Evolutionary conservation across 345 rosid genomes (phyloP).

Genomic region (Draba incana): DNA sequence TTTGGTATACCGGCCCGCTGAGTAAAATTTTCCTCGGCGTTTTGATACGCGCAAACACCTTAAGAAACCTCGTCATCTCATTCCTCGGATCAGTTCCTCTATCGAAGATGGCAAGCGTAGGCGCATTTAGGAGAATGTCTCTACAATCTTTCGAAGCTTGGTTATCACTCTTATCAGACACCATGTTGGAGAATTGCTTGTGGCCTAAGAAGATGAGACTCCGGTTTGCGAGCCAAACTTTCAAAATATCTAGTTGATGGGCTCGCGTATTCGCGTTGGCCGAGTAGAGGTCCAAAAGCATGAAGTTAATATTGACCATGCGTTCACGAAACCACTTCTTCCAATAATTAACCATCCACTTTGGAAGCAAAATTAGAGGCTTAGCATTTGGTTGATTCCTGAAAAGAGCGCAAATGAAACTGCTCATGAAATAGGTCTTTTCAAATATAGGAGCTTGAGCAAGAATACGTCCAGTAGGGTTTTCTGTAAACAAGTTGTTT

Average conservation of each 20-base stretch:
- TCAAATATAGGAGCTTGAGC: slow-evolving; percentile 82
- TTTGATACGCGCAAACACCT: slow-evolving; percentile 52
- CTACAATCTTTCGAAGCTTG: slow-evolving; percentile 44
- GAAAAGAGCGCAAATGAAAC: slow-evolving; percentile 63
- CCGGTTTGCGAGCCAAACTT: slow-evolving; percentile 55
- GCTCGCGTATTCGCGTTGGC: slow-evolving; percentile 50
- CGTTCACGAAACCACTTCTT: too few species aligned
- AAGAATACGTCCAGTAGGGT: slow-evolving; percentile 71
- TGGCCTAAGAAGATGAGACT: slow-evolving; percentile 69
- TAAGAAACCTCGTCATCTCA: slow-evolving; percentile 62
- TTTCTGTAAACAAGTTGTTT: slow-evolving; percentile 55
- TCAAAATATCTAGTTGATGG: slow-evolving; percentile 64
- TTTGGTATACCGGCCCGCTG: slow-evolving; percentile 67
- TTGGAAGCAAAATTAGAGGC: slow-evolving; percentile 64
- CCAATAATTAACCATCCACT: slow-evolving; percentile 59
- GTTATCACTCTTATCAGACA: slow-evolving; percentile 45
- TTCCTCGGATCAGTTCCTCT: slow-evolving; percentile 58
- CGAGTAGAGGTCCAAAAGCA: slow-evolving; percentile 57
- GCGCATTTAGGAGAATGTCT: slow-evolving; percentile 54
- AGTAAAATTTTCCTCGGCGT: slow-evolving; percentile 67
- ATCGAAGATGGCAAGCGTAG: slow-evolving; percentile 58
- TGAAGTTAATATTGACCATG: too few species aligned
- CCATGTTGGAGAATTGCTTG: slow-evolving; percentile 59
- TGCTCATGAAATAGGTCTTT: slow-evolving; percentile 66
- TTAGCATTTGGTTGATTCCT: slow-evolving; percentile 59